phyloP scores from a whole-genome alignment of 495 filamentous ascomycete genomes.

The Entonaema liquescens region DNA sequence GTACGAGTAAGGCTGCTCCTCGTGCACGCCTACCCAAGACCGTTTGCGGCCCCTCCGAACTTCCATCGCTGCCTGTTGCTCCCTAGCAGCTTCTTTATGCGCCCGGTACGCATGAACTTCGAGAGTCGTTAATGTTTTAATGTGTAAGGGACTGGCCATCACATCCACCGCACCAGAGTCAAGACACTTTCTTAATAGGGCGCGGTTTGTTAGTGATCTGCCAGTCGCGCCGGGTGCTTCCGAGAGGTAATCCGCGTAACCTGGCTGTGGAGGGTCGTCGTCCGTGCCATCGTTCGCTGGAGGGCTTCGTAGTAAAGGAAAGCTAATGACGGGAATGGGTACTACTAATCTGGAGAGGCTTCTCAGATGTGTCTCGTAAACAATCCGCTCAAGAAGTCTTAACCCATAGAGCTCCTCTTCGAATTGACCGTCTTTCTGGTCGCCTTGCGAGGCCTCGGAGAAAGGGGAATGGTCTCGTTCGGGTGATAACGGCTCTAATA shows the following conservation, averaged over 20 bases:
- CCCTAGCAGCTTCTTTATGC: slow-evolving; percentile 72
- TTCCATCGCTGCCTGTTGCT: slow-evolving; percentile 72
- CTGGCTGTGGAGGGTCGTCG: slow-evolving; percentile 45
- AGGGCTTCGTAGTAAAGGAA: slow-evolving; percentile 41
- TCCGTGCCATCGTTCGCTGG: slow-evolving; percentile 43
- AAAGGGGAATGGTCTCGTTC: slow-evolving; percentile 56
- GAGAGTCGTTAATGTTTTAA: slow-evolving; percentile 73
- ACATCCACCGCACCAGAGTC: slow-evolving; percentile 90
- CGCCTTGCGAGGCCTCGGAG: slow-evolving; percentile 40
- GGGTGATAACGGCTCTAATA: slow-evolving; percentile 47
- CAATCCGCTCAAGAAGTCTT: slow-evolving; percentile 71
- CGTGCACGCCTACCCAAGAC: slow-evolving; percentile 91
- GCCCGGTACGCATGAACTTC: slow-evolving; percentile 84
- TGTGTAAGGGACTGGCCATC: slow-evolving; percentile 76
- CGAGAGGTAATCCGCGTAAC: slow-evolving; percentile 27
- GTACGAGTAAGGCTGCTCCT: slow-evolving; percentile 88
- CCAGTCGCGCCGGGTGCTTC: slow-evolving; percentile 35
- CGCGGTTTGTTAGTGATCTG: slow-evolving; percentile 52
- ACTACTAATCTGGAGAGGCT: slow-evolving; percentile 78
- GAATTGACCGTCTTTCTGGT: slow-evolving; percentile 47
- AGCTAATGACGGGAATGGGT: slow-evolving; percentile 71
- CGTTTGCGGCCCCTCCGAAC: slow-evolving; percentile 77
- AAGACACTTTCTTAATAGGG: slow-evolving; percentile 69
- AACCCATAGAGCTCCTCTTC: slow-evolving; percentile 72
- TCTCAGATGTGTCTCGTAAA: slow-evolving; percentile 73